Evolutionary conservation across 2,329 filamentous ascomycete species (phyloP), one percentile per base, ranked within the genome.

Genomic region (Arachnomyces sp.): DNA sequence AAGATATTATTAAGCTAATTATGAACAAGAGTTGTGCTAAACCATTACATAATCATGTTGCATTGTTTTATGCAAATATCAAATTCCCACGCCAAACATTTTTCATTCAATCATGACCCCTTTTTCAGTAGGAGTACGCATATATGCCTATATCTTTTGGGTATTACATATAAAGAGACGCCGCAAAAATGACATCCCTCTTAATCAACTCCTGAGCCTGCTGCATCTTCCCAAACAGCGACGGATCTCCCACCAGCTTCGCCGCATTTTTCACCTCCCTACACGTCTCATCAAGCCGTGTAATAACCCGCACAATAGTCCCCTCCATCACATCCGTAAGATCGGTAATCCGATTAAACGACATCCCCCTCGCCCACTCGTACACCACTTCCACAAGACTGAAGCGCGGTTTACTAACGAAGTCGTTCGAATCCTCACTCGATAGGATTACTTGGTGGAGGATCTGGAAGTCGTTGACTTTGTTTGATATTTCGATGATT

Each of bases 321-420:
- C 92, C 92, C 64, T 98, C 92, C 54, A 96, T 79, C 42, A 98
- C 89, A 60, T 96, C 90, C 6, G 92, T 98, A 57, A 98, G 67
- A 50, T 90, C 84, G 0, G 90, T 96, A 51, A 98, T 98, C 49
- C 92, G 90, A 65, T 93, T 94, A 73, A 98, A 98, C 38, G 85
- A 90, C 87, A 96, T 96, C 17, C 92, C 92, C 36, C 87, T 74
- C 7, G 92, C 92, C 92, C 92, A 98, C 63, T 98, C 92, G 60
- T 96, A 95, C 28, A 98, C 93, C 0, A 98, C 92, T 63, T 98
- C 92, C 59, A 94, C 88, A 41, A 98, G 75, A 1, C 90, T 92
- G 58, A 98, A 98, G 7, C 90, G 77, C 2, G 89, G 87, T 40
- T 82, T 76, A 44, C 80, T 87, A 28, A 85, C 83, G 56, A 95